A percentile compares a stretch with the other conserved stretches of the same genome.
Evolutionary conservation across 106 monocot genomes (phyloP).

Genomic region (Allium fistulosum): DNA sequence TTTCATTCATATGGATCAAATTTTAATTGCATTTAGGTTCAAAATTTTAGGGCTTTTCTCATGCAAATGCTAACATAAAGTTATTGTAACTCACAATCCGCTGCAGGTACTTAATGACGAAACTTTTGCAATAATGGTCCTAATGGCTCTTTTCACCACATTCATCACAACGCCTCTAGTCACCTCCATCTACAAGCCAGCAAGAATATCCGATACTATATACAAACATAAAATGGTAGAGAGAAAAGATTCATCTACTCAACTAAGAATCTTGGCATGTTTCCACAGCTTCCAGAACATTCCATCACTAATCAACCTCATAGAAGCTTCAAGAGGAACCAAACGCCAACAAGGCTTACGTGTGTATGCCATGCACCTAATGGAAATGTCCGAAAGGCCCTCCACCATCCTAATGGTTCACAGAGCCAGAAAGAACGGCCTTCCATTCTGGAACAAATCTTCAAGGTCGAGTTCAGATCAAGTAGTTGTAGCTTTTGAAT

Average conservation of each 20-base stretch:
- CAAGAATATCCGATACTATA: background rate
- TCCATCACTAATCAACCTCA: slow-evolving; percentile 26
- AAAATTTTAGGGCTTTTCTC: too few species aligned
- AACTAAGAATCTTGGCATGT: slow-evolving; percentile 27
- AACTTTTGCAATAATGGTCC: slow-evolving; percentile 26
- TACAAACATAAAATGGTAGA: slow-evolving; percentile 30
- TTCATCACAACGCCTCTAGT: slow-evolving; percentile 20
- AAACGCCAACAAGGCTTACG: slow-evolving; percentile 5
- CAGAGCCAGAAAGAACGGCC: slow-evolving; percentile 9
- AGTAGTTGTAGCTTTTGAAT: slow-evolving; percentile 18
- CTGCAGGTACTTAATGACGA: slow-evolving; percentile 26
- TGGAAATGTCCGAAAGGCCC: slow-evolving; percentile 21
- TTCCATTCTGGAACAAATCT: slow-evolving; percentile 20
- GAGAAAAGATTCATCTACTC: background rate
- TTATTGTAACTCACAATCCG: too few species aligned
- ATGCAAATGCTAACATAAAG: too few species aligned
- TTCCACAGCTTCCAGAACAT: slow-evolving; percentile 26
- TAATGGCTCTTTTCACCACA: slow-evolving; percentile 27
- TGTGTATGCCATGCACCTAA: slow-evolving; percentile 29
- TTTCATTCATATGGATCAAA: too few species aligned
- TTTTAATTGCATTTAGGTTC: too few species aligned
- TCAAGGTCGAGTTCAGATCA: slow-evolving; percentile 4
- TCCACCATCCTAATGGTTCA: slow-evolving; percentile 26
- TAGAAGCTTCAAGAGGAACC: slow-evolving; percentile 25
- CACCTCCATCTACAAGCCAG: slow-evolving; percentile 16